These are phyloP conservation scores for Curvularia sp. DNA, from an alignment of 2,329 filamentous ascomycete genomes.

Conservation along the genomic window DNA sequence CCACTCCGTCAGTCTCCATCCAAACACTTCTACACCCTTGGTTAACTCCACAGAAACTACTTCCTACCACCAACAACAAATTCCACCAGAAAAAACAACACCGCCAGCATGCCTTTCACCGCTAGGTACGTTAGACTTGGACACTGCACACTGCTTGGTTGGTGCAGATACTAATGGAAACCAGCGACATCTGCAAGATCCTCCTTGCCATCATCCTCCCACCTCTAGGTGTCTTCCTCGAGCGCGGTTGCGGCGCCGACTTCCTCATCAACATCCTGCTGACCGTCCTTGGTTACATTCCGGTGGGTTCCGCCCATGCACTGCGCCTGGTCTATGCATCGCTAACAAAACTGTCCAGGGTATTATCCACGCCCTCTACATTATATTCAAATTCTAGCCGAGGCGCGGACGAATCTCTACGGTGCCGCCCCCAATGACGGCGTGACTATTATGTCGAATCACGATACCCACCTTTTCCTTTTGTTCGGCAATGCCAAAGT, in stretches of 20 bases:
- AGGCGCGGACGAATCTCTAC: slow-evolving; percentile 18
- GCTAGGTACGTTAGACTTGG: slow-evolving; percentile 56
- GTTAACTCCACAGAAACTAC: neutral
- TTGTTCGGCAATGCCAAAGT: slow-evolving; percentile 13
- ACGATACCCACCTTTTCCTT: slow-evolving; percentile 46
- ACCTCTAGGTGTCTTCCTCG: slow-evolving; percentile 91
- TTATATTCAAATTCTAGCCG: slow-evolving; percentile 84
- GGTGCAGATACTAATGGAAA: slow-evolving; percentile 23
- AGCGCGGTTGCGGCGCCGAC: slow-evolving; percentile 86
- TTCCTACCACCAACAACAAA: neutral
- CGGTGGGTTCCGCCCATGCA: slow-evolving; percentile 52
- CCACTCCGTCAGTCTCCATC: slow-evolving; percentile 10
- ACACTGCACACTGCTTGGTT: neutral
- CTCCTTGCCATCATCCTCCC: slow-evolving; percentile 89
- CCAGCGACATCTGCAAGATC: slow-evolving; percentile 77
- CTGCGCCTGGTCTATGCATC: neutral
- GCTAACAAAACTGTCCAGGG: slow-evolving; percentile 49
- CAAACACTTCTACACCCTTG: slow-evolving; percentile 2
- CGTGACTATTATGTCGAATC: slow-evolving; percentile 26
- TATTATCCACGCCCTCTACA: slow-evolving; percentile 93
- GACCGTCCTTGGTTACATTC: slow-evolving; percentile 68
- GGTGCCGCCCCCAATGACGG: slow-evolving; percentile 16
- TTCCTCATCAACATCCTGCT: slow-evolving; percentile 92
- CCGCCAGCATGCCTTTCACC: slow-evolving; percentile 66
- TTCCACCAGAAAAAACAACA: slow-evolving; percentile 18